Percentiles rank a stretch among this genome's conserved stretches.
These are phyloP conservation scores for Rutstroemia sp. DNA, from an alignment of 2,329 filamentous ascomycete species.

Conservation along the genomic window DNA sequence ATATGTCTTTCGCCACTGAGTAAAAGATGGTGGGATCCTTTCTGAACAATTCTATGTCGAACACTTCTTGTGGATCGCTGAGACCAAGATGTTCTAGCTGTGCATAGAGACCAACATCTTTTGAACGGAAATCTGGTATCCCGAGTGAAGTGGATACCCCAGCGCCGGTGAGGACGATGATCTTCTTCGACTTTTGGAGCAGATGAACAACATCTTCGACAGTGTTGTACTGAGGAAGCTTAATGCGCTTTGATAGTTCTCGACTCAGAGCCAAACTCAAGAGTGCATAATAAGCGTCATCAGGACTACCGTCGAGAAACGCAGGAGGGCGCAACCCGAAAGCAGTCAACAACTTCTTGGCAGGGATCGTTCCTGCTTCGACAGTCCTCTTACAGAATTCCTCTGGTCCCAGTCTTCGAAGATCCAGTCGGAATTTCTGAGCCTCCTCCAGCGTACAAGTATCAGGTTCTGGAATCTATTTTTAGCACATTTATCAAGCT, in stretches of 20 bases:
- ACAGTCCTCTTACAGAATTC: conserved; percentile 70
- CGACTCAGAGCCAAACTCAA: conserved; percentile 71
- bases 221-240: conserved; percentile 72
- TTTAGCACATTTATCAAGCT: conserved; percentile 16
- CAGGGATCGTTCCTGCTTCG: conserved; percentile 60
- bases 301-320: conserved; percentile 65
- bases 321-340: conserved; percentile 70
- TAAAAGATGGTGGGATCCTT: conserved; percentile 88
- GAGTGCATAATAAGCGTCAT: conserved; percentile 68
- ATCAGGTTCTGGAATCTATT: conserved; percentile 18
- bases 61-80: conserved; percentile 84
- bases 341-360: conserved; percentile 77
- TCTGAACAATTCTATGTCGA: conserved; percentile 81
- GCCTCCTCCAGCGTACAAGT: conserved; percentile 62
- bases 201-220: conserved; percentile 80
- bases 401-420: conserved; percentile 70
- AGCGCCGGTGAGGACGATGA: conserved; percentile 89
- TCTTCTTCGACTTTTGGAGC: conserved; percentile 67
- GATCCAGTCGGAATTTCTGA: conserved; percentile 56
- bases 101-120: conserved; percentile 85
- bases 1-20: conserved; percentile 80
- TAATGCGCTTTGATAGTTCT: conserved; percentile 74
- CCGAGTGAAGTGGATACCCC: conserved; percentile 95
- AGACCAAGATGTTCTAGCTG: conserved; percentile 71
- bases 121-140: conserved; percentile 94